Evolutionary conservation across 345 rosid species (phyloP), one percentile per base, ranked within the genome.

Genomic region (Eucalyptus marginata): DNA sequence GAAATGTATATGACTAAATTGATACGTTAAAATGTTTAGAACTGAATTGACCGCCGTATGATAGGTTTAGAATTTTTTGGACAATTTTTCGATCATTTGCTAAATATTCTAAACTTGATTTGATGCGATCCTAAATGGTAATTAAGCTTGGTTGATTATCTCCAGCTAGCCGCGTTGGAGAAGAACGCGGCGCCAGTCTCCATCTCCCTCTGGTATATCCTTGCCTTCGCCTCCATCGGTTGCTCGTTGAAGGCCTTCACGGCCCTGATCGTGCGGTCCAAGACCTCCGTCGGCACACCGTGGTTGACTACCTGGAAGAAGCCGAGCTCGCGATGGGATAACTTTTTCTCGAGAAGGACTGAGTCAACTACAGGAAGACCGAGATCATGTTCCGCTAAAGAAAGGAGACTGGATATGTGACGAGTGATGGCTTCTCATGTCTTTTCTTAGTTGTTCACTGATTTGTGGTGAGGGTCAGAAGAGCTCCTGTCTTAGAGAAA

Each of bases 381-480:
- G 92, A 89, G 95, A 96, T 86, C 94, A 94, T 92, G 96, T 95
- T 86, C 99, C 99, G 13, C 68, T 95, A 90, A 96, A 96, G 95
- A 95, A 94, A 92, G 99, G 99, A 89, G 99, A 96, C 88, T 97
- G 54, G 99, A 90, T 96, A 80, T 97, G 98, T 87, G 93, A 92
- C 87, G 93, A 91, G 98, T 96, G 91, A 93, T 87, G 22, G 80
- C 79, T 52, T 79, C 83, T 87, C 87, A 59, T 86, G 81, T 83
- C 50, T 43, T 88, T 56, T 62, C n/a, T 90, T 40, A 36, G 62
- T 88, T 44, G 44, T 44, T 50, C 52, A 31, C 56, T 43, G 51
- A 52, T 89, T 36, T 22, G 27, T 54, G 40, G 25, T 22, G 81
- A 20, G 54, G 44, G 54, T 87, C 79, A 27, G 43, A 13, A 66